Evolutionary conservation across 305 asterid species (phyloP), one percentile per base, ranked within the genome.

Genomic region (Solanum hybrid): DNA sequence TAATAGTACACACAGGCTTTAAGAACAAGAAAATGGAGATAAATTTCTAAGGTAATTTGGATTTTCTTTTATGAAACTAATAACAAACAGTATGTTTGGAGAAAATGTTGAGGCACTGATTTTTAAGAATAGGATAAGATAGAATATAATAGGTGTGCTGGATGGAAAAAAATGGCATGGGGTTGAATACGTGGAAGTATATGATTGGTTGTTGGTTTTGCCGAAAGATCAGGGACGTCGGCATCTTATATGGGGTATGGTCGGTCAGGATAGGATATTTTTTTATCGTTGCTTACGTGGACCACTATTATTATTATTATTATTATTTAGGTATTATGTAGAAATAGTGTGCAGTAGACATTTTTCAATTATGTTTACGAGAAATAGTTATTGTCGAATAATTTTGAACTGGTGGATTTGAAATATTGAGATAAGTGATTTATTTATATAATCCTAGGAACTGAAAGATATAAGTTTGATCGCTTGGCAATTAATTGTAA

Each of bases 251-350:
- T 29, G 88, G 29, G 39, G 76, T 12, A 84, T 51, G 88, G 88
- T 84, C 75, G 88, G 88, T 31, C 13, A 45, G 76, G 88, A 84
- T 84, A 31, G 76, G 39, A 51, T 84, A 82, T 29, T 45, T 84
- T 45, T 84, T 84, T 84, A 89, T 89, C 87, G 89, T 91, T 91
- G 94, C 93, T 93, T 86, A 90, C 89, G 91, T 92, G 95, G 95
- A 76, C 92, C 93, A 65, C 65, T 36, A 86, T 41, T 31, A 31
- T 27, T n/a, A n/a, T n/a, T 38, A 3, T 34, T 29, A 29, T 29
- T 29, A 29, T 29, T 29, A 29, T 34, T 34, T 22, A 65, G 73
- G n/a, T 65, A 22, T 65, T 22, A 37, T 37, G 61, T 41, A 41
- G 22, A 14, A 14, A 6, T 45, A 45, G 65, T 14, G 65, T 14